Base-by-base conservation (phyloP, 345 rosid species). In the Murraya paniculata region DNA sequence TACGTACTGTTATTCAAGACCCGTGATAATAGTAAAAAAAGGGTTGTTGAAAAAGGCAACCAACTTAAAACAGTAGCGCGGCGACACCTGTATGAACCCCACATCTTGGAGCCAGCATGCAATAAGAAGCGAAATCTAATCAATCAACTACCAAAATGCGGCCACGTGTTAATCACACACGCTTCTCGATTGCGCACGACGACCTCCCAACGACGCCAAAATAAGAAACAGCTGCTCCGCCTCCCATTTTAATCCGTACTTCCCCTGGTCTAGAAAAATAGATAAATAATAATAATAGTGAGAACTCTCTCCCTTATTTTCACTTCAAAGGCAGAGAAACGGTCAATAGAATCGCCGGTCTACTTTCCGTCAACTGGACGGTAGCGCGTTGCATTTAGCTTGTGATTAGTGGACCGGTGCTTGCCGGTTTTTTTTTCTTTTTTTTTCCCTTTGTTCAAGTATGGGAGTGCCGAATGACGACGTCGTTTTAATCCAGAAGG, bases 391-490 rank as follows among this genome's bases (percentile, higher is more conserved):
- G 35, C n/a, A 8, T 9, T 61, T 25, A 61, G 65, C 28, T 45
- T 41, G 39, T 27, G 57, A 3, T 21, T n/a, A 0, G 33, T 35
- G 22, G 3, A 35, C 41, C 31, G 64, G 55, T 65, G 14, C 33
- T 64, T 60, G 57, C 22, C 58, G 38, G 38, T 28, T 61, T 50
- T 53, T 1, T 13, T 45, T 45, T 33, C 56, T 50, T 14, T 0
- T 2, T 0, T 39, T 10, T 0, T 14, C 53, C 28, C 45, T 27
- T 57, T 4, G 2, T 50, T 7, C n/a, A 73, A 77, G 70, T 31
- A 91, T 91, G 94, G 88, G 88, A 73, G 80, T 85, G 61, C 85
- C 88, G 35, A 80, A 79, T 80, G 88, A 86, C 81, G 94, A 94
- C 82, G 76, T 77, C 53, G 92, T 94, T 27, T n/a, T 88, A 72